These are phyloP conservation scores for Globisporangium polare DNA, from an alignment of 352 stramenopile species.

Conservation along the genomic window DNA sequence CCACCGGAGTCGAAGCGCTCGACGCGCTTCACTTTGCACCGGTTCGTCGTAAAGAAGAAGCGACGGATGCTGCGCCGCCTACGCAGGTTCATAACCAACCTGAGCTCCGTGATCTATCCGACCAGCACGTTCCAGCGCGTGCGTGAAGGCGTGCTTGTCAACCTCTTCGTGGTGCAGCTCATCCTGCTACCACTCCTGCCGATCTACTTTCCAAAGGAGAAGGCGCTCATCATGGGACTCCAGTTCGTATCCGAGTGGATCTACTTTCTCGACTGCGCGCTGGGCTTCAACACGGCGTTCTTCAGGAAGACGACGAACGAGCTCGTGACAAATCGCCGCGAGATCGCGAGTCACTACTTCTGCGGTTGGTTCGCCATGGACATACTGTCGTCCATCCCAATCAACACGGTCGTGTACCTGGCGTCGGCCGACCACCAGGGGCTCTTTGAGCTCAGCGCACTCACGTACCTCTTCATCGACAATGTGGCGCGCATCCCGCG, in stretches of 20 bases:
- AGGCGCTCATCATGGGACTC: not conserved
- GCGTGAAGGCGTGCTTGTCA: not conserved
- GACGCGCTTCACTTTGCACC: not conserved
- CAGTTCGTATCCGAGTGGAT: constrained; percentile 2
- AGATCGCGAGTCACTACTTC: constrained; percentile 11
- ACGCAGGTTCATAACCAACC: not conserved
- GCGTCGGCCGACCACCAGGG: not conserved
- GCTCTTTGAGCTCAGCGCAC: not conserved
- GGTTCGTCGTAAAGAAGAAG: not conserved
- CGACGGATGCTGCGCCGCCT: not conserved
- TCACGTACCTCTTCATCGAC: not conserved
- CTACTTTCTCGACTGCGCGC: not conserved
- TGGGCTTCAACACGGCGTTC: constrained; percentile 14
- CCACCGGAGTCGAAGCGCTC: not conserved
- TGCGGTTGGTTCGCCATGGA: not conserved
- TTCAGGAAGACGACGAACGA: constrained; percentile 8
- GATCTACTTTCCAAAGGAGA: not conserved
- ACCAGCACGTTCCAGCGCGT: constrained; percentile 3
- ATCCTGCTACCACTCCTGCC: not conserved
- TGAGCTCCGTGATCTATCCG: constrained; percentile 5
- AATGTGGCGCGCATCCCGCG: not conserved
- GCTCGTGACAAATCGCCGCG: not conserved
- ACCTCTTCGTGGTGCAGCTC: not conserved
- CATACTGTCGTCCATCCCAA: constrained; percentile 2
- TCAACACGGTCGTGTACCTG: not conserved